phyloP scores from a whole-genome alignment of 2,329 filamentous ascomycete genomes.

The Ophiocordyceps camponoti-leonardi region DNA sequence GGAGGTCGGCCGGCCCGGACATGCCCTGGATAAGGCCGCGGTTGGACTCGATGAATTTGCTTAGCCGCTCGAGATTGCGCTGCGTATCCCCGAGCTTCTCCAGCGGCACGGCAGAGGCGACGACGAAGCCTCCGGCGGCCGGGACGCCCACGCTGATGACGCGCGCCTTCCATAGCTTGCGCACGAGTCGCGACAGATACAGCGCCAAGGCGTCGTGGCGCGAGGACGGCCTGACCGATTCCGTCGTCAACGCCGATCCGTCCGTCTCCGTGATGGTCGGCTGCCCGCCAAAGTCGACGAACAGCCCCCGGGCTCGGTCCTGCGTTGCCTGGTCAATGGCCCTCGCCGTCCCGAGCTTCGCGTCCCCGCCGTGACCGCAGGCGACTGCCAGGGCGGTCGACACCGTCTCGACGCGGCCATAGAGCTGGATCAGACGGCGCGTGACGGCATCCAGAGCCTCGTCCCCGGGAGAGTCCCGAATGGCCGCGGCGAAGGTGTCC shows the following conservation, averaged over 20 bases:
- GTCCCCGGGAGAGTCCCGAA: slow-evolving; percentile 55
- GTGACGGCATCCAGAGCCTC: slow-evolving; percentile 71
- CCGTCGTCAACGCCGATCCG: slow-evolving; percentile 55
- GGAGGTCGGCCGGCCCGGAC: slow-evolving; percentile 76
- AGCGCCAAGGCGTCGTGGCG: slow-evolving; percentile 76
- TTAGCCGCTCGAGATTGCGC: slow-evolving; percentile 60
- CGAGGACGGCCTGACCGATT: slow-evolving; percentile 74
- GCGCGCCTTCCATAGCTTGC: slow-evolving; percentile 69
- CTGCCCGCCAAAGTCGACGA: slow-evolving; percentile 84
- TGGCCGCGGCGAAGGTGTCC: slow-evolving; percentile 75
- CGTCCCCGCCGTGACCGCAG: slow-evolving; percentile 78
- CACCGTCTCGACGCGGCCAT: slow-evolving; percentile 77
- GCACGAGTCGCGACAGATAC: slow-evolving; percentile 75
- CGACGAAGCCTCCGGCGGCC: slow-evolving; percentile 40
- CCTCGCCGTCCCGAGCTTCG: slow-evolving; percentile 51
- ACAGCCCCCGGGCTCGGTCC: slow-evolving; percentile 69
- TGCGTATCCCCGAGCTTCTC: slow-evolving; percentile 62
- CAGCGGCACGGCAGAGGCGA: slow-evolving; percentile 49
- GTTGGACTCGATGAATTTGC: slow-evolving; percentile 74
- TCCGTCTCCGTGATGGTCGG: slow-evolving; percentile 64
- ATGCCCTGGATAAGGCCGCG: slow-evolving; percentile 83
- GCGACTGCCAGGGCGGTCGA: slow-evolving; percentile 86
- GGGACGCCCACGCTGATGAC: slow-evolving; percentile 43
- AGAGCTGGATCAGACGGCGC: slow-evolving; percentile 67
- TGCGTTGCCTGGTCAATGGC: slow-evolving; percentile 73